phyloP scores from a whole-genome alignment of 495 filamentous ascomycete genomes.

The Penicillium canescens region DNA sequence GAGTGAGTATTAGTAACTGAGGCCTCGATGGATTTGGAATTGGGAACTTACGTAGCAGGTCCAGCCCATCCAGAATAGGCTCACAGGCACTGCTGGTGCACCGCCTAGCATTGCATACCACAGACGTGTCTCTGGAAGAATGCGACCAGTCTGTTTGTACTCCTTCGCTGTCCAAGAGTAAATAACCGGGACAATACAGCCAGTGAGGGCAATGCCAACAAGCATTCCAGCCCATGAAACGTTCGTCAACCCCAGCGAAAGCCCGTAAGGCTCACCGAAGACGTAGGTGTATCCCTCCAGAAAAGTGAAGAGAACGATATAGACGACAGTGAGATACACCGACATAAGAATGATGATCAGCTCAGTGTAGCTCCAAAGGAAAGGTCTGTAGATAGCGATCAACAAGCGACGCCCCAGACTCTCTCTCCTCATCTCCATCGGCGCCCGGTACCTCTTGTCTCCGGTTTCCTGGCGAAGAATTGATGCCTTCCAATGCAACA shows the following conservation, averaged over 20 bases:
- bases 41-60: conserved; percentile 35
- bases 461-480: conserved; percentile 42
- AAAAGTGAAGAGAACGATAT: conserved; percentile 63
- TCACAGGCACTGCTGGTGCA: conserved; percentile 35
- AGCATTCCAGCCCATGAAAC: conserved; percentile 57
- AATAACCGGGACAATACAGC: conserved; percentile 46
- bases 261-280: conserved; percentile 54
- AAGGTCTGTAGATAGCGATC: conserved; percentile 38
- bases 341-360: conserved; percentile 49
- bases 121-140: background rate
- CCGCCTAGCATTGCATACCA: conserved; percentile 9
- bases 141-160: background rate
- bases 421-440: conserved; percentile 35
- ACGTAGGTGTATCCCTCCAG: conserved; percentile 60
- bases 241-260: conserved; percentile 48
- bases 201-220: conserved; percentile 49
- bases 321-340: conserved; percentile 57
- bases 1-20: background rate
- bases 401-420: conserved; percentile 26
- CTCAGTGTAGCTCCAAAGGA: conserved; percentile 35
- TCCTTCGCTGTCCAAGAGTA: conserved; percentile 27
- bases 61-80: conserved; percentile 67
- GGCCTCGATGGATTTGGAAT: background rate
- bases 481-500: conserved; percentile 47
- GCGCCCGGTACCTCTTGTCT: conserved; percentile 36